Conservation (phyloP, 352 stramenopile genomes). For the Phytopythium aichiense region DNA sequence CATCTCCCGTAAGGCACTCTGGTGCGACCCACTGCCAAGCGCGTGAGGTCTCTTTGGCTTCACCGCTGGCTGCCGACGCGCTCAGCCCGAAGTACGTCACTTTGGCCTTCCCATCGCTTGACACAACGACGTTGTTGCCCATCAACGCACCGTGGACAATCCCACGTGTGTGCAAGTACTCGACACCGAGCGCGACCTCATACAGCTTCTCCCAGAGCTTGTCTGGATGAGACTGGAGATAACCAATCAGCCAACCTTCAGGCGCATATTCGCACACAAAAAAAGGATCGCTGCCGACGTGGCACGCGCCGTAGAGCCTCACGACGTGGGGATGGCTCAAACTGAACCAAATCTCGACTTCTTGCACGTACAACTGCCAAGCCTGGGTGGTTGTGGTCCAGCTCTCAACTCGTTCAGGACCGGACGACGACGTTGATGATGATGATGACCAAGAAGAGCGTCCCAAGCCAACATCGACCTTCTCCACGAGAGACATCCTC, state of each 20-base stretch:
- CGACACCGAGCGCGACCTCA: not conserved
- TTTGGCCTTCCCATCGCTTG: not conserved
- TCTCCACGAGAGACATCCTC: not conserved
- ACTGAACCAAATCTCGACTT: not conserved
- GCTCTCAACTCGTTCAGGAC: not conserved
- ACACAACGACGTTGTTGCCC: not conserved
- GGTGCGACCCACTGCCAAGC: not conserved
- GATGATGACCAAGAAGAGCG: not conserved
- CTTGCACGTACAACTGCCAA: not conserved
- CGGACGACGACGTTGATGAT: not conserved
- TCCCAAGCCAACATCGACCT: not conserved
- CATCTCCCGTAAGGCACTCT: not conserved
- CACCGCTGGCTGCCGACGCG: too few species aligned
- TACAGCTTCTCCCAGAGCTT: not conserved
- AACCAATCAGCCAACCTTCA: not conserved
- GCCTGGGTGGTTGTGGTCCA: not conserved
- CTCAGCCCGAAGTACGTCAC: not conserved
- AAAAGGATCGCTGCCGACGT: not conserved
- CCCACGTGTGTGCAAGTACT: not conserved
- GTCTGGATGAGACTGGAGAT: not conserved
- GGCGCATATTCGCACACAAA: not conserved
- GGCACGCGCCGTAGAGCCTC: not conserved
- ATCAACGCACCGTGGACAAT: not conserved
- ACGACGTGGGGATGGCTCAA: not conserved
- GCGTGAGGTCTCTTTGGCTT: not conserved